Percentiles rank a stretch among this genome's conserved stretches.
Conservation (phyloP, 2,329 filamentous ascomycete species). For the Ophiosphaerella korrae region DNA sequence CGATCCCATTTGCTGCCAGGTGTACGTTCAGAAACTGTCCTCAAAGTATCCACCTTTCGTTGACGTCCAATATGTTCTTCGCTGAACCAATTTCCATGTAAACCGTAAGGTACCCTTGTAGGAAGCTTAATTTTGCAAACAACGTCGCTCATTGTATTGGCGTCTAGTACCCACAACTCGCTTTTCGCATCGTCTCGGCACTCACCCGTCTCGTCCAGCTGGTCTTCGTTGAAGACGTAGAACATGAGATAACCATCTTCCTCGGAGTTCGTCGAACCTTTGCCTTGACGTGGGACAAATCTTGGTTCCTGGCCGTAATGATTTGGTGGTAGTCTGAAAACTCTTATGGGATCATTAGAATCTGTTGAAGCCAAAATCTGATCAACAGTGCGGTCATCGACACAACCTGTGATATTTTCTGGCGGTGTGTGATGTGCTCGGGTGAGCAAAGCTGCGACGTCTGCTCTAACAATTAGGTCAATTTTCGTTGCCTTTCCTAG, state of each 20-base stretch:
- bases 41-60: conserved; percentile 29
- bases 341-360: conserved; percentile 61
- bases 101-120: conserved; percentile 71
- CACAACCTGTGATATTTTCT: conserved; percentile 62
- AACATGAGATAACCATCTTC: conserved; percentile 71
- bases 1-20: conserved; percentile 10
- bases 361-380: conserved; percentile 56
- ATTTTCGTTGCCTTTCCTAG: conserved; percentile 70
- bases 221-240: conserved; percentile 72
- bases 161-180: conserved; percentile 73
- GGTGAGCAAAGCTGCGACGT: conserved; percentile 59
- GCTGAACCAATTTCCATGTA: conserved; percentile 55
- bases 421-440: conserved; percentile 56
- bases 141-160: conserved; percentile 64
- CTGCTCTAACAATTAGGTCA: conserved; percentile 67
- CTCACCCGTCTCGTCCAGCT: conserved; percentile 59
- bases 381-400: conserved; percentile 62
- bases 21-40: conserved; percentile 16
- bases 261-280: conserved; percentile 47
- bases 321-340: conserved; percentile 65
- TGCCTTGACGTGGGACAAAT: conserved; percentile 58
- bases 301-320: conserved; percentile 71
- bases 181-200: conserved; percentile 52
- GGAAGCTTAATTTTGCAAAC: conserved; percentile 65
- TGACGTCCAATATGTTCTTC: conserved; percentile 42